These are phyloP conservation scores for Lepiota venenata DNA, from an alignment of 768 basidiomycete species.

Conservation along the genomic window DNA sequence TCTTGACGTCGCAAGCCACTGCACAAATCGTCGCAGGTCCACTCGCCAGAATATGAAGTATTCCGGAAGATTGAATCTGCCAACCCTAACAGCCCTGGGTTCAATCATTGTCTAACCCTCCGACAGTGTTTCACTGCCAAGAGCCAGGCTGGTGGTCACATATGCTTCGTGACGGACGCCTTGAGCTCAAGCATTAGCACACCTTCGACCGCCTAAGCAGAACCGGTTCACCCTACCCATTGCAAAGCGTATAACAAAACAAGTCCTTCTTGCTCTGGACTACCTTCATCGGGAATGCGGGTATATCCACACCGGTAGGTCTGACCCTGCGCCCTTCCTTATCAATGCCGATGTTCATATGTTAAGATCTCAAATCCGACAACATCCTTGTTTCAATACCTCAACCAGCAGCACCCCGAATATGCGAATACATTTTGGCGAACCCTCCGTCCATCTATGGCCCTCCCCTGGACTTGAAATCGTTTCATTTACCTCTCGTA, in stretches of 20 bases:
- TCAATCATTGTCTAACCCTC: constrained; percentile 12
- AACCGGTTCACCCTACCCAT: constrained; percentile 11
- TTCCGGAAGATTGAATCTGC: constrained; percentile 10
- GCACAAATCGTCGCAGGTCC: neutral
- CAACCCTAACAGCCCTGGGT: constrained; percentile 12
- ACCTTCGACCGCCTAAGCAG: neutral
- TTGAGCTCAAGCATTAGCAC: constrained; percentile 12
- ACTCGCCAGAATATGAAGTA: constrained; percentile 13
- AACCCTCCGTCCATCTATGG: constrained; percentile 4
- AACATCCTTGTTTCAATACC: constrained; percentile 11
- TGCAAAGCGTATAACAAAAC: constrained; percentile 15
- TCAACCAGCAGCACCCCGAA: constrained; percentile 6
- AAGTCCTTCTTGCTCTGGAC: constrained; percentile 14
- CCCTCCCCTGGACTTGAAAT: constrained; percentile 5
- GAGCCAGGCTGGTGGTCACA: constrained; percentile 1
- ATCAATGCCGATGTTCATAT: constrained; percentile 4
- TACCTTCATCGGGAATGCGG: constrained; percentile 18
- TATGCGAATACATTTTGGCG: constrained; percentile 1
- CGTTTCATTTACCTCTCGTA: constrained; percentile 2
- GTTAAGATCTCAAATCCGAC: constrained; percentile 1
- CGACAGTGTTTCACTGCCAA: constrained; percentile 4
- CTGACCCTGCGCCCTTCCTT: neutral
- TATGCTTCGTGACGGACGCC: constrained; percentile 6
- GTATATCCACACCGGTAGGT: constrained; percentile 10
- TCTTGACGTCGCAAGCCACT: neutral